Conservation (phyloP, 1,139 yeast species). For the Ashbya aceris region DNA sequence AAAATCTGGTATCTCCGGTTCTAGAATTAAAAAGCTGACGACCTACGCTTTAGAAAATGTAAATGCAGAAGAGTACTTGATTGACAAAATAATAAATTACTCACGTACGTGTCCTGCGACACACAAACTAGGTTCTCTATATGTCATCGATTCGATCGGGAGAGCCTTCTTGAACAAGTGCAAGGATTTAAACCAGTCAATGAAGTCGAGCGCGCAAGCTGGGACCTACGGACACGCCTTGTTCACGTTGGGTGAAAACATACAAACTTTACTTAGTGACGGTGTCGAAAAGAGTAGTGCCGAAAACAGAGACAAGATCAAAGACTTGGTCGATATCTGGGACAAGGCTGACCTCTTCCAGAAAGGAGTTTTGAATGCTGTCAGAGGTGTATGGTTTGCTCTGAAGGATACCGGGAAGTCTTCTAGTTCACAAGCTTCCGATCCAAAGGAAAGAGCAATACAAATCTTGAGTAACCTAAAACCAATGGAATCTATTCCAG, state of each 20-base stretch:
- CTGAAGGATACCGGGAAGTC: conserved; percentile 25
- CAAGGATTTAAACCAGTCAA: conserved; percentile 40
- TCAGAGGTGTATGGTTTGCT: conserved; percentile 52
- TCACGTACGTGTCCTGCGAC: conserved; percentile 68
- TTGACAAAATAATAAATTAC: conserved; percentile 35
- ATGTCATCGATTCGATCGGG: conserved; percentile 86
- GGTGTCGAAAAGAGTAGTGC: conserved; percentile 46
- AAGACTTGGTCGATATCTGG: conserved; percentile 88
- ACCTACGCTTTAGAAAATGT: conserved; percentile 69
- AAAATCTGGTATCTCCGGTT: conserved; percentile 91
- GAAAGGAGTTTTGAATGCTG: conserved; percentile 42
- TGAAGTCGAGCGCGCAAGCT: conserved; percentile 42
- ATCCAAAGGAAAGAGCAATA: conserved; percentile 38
- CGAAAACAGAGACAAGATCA: conserved; percentile 56
- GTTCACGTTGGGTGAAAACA: conserved; percentile 46
- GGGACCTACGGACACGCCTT: conserved; percentile 76
- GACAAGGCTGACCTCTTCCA: conserved; percentile 74
- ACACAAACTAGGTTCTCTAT: conserved; percentile 83
- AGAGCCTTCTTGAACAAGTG: conserved; percentile 79
- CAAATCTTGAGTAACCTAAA: conserved; percentile 20
- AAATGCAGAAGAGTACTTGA: conserved; percentile 29
- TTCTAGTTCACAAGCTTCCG: conserved; percentile 29
- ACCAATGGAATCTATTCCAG: conserved; percentile 15
- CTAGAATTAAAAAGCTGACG: conserved; percentile 81
- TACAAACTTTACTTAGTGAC: conserved; percentile 51